Conservation (phyloP, 2,329 filamentous ascomycete species). For the Colletotrichum lini region DNA sequence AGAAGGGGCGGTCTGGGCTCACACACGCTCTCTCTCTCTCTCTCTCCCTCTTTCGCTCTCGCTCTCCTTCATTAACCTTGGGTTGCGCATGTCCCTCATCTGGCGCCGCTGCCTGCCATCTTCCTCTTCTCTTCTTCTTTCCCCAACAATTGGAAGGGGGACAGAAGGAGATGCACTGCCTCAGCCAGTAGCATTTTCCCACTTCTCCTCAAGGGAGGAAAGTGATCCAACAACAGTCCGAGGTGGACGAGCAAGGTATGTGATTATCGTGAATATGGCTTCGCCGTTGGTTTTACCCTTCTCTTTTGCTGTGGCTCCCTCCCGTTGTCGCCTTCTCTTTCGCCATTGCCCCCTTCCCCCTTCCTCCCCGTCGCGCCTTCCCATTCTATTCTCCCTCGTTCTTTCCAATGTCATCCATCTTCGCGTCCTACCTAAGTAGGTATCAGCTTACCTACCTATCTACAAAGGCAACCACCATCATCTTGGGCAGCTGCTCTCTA, state of each 20-base stretch:
- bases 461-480: neutral
- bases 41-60: neutral
- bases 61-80: conserved; percentile 13
- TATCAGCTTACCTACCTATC: neutral
- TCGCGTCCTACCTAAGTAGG: neutral
- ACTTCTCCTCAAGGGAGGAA: conserved; percentile 8
- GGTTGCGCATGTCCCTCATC: conserved; percentile 14
- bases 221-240: neutral
- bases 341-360: neutral
- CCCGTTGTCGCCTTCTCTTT: neutral
- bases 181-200: conserved; percentile 10
- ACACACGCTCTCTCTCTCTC: neutral
- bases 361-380: neutral
- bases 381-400: neutral
- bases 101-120: conserved; percentile 2
- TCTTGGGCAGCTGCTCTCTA: neutral
- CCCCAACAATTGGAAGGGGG: conserved; percentile 19
- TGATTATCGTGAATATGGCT: neutral
- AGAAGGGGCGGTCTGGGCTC: conserved; percentile 39
- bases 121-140: neutral
- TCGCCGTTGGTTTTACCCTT: neutral
- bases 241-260: neutral
- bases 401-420: neutral
- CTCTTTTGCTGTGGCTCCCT: too few relatives aligned
- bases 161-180: conserved; percentile 17